Base-by-base conservation (phyloP, 495 filamentous ascomycete species). In the Peziza echinospora region DNA sequence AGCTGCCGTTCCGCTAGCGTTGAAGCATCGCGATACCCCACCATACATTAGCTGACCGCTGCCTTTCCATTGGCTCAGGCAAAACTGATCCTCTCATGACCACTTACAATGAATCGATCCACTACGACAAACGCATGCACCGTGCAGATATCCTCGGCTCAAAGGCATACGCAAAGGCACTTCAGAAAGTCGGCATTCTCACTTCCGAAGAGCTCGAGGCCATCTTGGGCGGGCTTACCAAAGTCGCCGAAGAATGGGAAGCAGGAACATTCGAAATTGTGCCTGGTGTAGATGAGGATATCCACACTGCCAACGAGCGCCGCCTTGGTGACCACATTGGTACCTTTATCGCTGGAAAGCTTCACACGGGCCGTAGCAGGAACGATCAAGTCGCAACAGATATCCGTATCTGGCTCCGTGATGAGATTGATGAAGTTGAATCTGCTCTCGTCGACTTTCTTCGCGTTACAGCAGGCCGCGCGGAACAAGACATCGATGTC, bases 351-450 rank as follows among this genome's bases (percentile, higher is more conserved):
- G 84, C 77, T 2, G 86, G 87, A 5, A 94, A 93, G 65, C 71
- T 94, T 49, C 87, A 94, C 68, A 94, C 86, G 2, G 86, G 86
- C 26, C 76, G 89, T 21, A 84, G 77, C 55, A 68, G 89, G 41
- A 96, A 96, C 58, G 89, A 96, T 65, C 89, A 96, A 65, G 72
- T 96, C 49, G 84, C 79, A 22, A 87, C 80, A 21, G 87, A 94
- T 55, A 87, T 93, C 81, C 77, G 86, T 40, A 65, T 93, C 58
- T 96, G 87, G 87, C 65, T 93, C 48, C 70, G 82, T 39, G 79
- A 83, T 51, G 71, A 86, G 65, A 63, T 94, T 44, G 71, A 69
- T 50, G 66, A 71, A 48, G 73, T 94, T 47, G 82, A 86, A 47
- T 54, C n/a, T 5, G 73, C 72, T 42, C 67, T 94, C 19, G 65